Evolutionary conservation across 2,329 filamentous ascomycete species (phyloP), one percentile per base, ranked within the genome.

Genomic region (Cytospora paraplurivora): DNA sequence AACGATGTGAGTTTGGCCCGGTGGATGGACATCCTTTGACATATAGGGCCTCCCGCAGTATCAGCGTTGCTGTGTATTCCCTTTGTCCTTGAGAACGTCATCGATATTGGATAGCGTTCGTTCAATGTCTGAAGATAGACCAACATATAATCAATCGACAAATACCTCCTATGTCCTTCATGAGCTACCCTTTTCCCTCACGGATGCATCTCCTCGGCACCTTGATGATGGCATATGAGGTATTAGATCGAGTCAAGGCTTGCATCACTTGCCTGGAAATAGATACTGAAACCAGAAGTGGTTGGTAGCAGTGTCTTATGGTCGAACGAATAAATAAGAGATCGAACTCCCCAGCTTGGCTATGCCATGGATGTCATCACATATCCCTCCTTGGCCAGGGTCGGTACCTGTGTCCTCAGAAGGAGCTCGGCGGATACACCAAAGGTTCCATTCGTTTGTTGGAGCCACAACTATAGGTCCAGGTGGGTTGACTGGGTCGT

Each of bases 41-140:
- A 19, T 44, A 44, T n/a, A 15, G 19, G 13, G 17, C 37, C 44
- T 53, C 35, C 52, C 32, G 27, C 44, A 49, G 47, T 58, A 51
- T 64, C 50, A 34, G 13, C 38, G 34, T 56, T 53, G 32, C 47
- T 32, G 6, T 50, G 41, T 27, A 27, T 50, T 27, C 32, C 13
- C 35, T 49, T 58, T 54, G 52, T 56, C 15, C 32, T 35, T 2
- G 17, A 64, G 52, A 61, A 51, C 11, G 57, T 61, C 37, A 44
- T 53, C 56, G 44, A 37, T 61, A 57, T 34, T 34, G 53, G 53
- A 50, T n/a, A 61, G 58, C 51, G 58, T 61, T 19, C 53, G 59
- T 38, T 50, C 59, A 11, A 51, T 49, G 19, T 44, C 35, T 21
- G 37, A 21, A 64, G 21, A 27, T 61, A 56, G 17, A 58, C 59